Evolutionary conservation across 2,329 filamentous ascomycete species (phyloP).

Genomic region (Aspergillus thermomutatus): DNA sequence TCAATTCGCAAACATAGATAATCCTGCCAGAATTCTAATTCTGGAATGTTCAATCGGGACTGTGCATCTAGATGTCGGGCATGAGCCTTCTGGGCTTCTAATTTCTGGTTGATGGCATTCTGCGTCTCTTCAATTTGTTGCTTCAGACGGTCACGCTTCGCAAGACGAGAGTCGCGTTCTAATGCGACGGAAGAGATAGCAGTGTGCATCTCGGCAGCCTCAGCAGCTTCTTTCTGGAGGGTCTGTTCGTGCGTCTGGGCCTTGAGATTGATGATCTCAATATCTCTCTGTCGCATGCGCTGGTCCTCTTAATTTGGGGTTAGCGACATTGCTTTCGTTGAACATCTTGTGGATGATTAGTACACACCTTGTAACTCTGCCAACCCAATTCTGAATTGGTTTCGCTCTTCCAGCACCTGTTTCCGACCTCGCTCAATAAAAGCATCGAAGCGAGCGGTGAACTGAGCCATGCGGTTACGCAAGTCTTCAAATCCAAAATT

Average conservation of each 20-base stretch:
- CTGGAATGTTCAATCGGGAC: constrained; percentile 82
- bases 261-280: constrained; percentile 67
- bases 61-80: constrained; percentile 76
- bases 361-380: constrained; percentile 79
- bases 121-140: constrained; percentile 53
- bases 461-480: constrained; percentile 90
- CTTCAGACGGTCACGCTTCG: constrained; percentile 55
- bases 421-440: constrained; percentile 92
- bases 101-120: constrained; percentile 43
- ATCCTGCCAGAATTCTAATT: constrained; percentile 93
- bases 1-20: constrained; percentile 88
- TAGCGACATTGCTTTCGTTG: not conserved
- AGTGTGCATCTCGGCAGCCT: constrained; percentile 60
- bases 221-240: constrained; percentile 57
- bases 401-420: constrained; percentile 85
- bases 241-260: constrained; percentile 54
- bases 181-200: constrained; percentile 56
- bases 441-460: constrained; percentile 83
- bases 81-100: constrained; percentile 46
- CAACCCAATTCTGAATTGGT: constrained; percentile 86
- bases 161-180: constrained; percentile 54
- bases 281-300: constrained; percentile 81
- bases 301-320: constrained; percentile 67
- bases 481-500: constrained; percentile 96
- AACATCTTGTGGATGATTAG: constrained; percentile 4